A percentile compares a stretch with the other conserved stretches of the same genome.
phyloP scores from a whole-genome alignment of 2,329 filamentous ascomycete genomes.

The Apiospora aurea region DNA sequence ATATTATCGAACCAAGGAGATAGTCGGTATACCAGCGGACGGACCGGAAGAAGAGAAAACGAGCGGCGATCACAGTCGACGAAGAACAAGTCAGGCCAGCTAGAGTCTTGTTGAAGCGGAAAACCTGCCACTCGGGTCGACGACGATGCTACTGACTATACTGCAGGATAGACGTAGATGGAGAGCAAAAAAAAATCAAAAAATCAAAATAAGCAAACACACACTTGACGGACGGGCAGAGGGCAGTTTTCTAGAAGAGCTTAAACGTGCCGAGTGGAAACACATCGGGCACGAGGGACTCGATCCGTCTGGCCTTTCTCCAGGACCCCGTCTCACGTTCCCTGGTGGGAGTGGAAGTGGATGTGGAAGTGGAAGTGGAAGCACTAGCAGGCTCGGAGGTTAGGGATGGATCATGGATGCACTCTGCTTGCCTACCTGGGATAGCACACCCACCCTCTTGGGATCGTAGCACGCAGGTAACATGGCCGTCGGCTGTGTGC shows the following conservation, averaged over 20 bases:
- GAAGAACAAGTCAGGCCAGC: constrained; percentile 20
- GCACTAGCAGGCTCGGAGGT: background rate
- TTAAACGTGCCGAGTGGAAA: background rate
- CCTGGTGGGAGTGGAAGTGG: background rate
- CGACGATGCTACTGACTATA: constrained; percentile 3
- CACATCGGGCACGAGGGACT: background rate
- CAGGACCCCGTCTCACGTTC: constrained; percentile 6
- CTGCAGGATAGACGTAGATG: background rate
- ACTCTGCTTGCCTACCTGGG: background rate
- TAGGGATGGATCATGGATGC: constrained; percentile 16
- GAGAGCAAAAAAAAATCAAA: background rate
- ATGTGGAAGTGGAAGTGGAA: background rate
- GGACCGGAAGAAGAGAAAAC: background rate
- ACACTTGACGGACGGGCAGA: background rate
- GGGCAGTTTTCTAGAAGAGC: constrained; percentile 13
- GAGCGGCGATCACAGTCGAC: constrained; percentile 2
- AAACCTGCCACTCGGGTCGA: constrained; percentile 20
- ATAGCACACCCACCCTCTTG: background rate
- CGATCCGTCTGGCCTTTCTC: constrained; percentile 5
- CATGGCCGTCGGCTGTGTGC: background rate
- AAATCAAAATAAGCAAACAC: background rate
- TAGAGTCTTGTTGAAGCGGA: constrained; percentile 16
- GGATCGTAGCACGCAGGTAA: constrained; percentile 5
- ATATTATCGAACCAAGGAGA: constrained; percentile 10
- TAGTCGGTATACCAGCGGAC: background rate